Evolutionary conservation across 495 filamentous ascomycete species (phyloP).

Genomic region (Podospora tetraspora): DNA sequence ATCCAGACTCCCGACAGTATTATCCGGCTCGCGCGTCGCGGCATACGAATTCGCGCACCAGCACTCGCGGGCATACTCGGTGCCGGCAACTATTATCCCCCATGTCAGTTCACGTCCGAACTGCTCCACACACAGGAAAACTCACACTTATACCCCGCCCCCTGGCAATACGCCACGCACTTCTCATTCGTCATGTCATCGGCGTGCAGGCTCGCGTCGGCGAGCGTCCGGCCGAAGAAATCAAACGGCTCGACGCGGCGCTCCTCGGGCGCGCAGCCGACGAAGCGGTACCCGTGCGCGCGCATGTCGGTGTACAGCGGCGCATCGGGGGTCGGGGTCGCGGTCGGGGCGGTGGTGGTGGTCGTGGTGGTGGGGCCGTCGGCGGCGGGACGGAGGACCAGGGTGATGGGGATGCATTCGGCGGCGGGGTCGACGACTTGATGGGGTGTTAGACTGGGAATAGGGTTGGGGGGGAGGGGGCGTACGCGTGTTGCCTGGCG

Average conservation of each 20-base stretch:
- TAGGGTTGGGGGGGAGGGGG: not conserved
- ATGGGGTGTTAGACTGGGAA: not conserved
- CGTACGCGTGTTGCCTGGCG: conserved; percentile 42
- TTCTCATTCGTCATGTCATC: conserved; percentile 52
- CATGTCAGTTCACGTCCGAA: no score
- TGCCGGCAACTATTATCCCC: conserved; percentile 40
- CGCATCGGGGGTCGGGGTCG: conserved; percentile 6
- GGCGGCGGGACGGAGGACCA: conserved; percentile 20
- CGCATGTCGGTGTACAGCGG: conserved; percentile 24
- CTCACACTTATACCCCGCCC: conserved; percentile 34
- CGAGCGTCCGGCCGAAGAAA: conserved; percentile 29
- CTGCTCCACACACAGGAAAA: no score
- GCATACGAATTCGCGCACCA: conserved; percentile 52
- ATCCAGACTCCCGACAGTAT: conserved; percentile 22
- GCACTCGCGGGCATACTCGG: conserved; percentile 63
- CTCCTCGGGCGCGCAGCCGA: conserved; percentile 31
- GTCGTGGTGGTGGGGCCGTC: conserved; percentile 4
- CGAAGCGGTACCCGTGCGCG: conserved; percentile 21
- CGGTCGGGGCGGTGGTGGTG: not conserved
- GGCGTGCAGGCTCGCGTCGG: conserved; percentile 26
- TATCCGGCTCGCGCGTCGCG: conserved; percentile 22
- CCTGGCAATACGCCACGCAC: conserved; percentile 51
- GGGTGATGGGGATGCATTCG: conserved; percentile 36
- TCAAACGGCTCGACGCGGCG: conserved; percentile 19
- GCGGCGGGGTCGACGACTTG: conserved; percentile 33